Base-by-base conservation (phyloP, 805 yeast genomes). In the Metschnikowia anglica region DNA sequence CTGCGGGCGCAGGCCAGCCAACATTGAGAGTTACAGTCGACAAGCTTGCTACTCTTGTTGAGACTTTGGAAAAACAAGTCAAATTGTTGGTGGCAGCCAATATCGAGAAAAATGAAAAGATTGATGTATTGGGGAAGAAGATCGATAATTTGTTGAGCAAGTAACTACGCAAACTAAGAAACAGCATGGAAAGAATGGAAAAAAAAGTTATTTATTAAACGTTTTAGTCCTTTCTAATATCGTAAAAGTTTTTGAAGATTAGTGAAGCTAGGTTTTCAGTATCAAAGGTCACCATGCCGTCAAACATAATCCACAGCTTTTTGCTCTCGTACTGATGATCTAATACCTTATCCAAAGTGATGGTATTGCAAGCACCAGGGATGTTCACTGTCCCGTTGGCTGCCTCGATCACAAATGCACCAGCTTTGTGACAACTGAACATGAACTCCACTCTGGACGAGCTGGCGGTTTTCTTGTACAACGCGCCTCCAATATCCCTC, bases 161-260 rank as follows among this genome's bases (percentile, higher is more conserved):
- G 27, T 38, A 27, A 17, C 36, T 17, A 31, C 23, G n/a, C 18
- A 5, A 29, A 11, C 36, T 11, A n/a, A 21, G 8, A 10, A n/a
- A n/a, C 2, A 11, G 26, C 13, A 15, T 6, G 8, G 9, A n/a
- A 26, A 36, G 21, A 30, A 11, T 19, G 2, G 19, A 10, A 16
- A 28, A 16, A 37, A 18, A 23, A n/a, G 30, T 15, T 21, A 24
- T 37, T 7, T 27, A 17, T 28, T 21, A 26, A 32, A 24, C 25
- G 21, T 20, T 16, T 34, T 29, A 30, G 19, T 65, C 67, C 43
- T 57, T 60, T 42, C 64, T 62, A 25, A 73, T 65, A 52, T 83
- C 85, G 55, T 85, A 86, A 60, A 89, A 89, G 62, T 85, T 84
- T 51, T 74, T 74, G 62, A 88, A 83, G 17, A 90, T 77, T 47